Evolutionary conservation across 139 green algal species (phyloP).

Genomic region (Chlamydomonas sp.): DNA sequence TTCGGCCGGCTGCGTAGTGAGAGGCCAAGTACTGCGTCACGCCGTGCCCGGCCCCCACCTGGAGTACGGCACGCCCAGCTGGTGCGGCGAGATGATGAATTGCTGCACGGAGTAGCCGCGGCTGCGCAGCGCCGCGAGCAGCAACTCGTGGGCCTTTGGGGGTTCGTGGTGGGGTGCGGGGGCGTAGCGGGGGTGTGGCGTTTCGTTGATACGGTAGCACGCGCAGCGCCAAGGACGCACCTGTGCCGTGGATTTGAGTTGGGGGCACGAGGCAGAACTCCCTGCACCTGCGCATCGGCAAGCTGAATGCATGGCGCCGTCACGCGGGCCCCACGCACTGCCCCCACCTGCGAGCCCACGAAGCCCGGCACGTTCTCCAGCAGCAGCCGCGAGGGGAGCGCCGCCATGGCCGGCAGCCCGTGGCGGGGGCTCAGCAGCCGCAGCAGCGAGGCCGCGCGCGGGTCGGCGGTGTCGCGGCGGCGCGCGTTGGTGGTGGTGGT

Average conservation of each 20-base stretch:
- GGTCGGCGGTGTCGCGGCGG: constrained; percentile 20
- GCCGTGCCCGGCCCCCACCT: background rate
- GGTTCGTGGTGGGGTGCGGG: too few species aligned
- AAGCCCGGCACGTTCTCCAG: constrained; percentile 82
- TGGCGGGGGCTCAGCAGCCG: background rate
- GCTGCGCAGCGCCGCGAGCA: constrained; percentile 28
- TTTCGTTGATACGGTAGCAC: too few species aligned
- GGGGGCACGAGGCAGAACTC: too few species aligned
- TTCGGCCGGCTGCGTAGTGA: too few species aligned
- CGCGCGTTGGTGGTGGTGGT: constrained; percentile 51
- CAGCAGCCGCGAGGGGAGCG: constrained; percentile 65
- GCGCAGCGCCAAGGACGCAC: too few species aligned
- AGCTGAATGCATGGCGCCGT: too few species aligned
- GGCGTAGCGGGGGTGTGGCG: too few species aligned
- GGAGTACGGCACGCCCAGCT: constrained; percentile 76
- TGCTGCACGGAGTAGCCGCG: constrained; percentile 60
- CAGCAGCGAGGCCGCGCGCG: constrained; percentile 12
- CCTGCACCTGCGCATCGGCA: too few species aligned
- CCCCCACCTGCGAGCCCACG: constrained; percentile 10
- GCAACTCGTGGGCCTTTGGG: background rate
- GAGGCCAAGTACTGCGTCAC: too few species aligned
- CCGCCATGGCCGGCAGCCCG: constrained; percentile 33
- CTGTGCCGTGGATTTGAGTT: too few species aligned
- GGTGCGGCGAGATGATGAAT: constrained; percentile 64
- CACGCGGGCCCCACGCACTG: too few species aligned